phyloP scores from a whole-genome alignment of 805 yeast genomes.

The Candida stauntonica region DNA sequence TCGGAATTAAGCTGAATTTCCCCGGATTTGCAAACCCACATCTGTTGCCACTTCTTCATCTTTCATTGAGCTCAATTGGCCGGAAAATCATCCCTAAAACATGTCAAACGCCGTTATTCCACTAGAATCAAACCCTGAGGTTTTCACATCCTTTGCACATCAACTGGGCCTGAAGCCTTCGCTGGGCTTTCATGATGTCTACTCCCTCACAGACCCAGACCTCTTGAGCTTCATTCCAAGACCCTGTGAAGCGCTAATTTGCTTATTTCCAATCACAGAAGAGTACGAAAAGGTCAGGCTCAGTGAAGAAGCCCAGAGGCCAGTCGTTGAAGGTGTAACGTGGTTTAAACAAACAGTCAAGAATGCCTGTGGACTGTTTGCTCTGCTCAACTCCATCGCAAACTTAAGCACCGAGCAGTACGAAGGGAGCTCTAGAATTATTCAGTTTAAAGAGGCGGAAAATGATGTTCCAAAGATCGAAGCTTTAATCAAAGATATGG shows the following conservation, averaged over 20 bases:
- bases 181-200: conserved; percentile 72
- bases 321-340: conserved; percentile 29
- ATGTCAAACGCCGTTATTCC: conserved; percentile 57
- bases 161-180: conserved; percentile 61
- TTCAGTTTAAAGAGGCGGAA: conserved; percentile 14
- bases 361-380: conserved; percentile 93
- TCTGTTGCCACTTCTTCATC: background rate
- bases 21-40: background rate
- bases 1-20: too few relatives aligned
- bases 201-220: conserved; percentile 81
- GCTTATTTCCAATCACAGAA: conserved; percentile 76
- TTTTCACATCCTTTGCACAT: conserved; percentile 66
- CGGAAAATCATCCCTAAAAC: too few relatives aligned
- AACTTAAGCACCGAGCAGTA: conserved; percentile 32
- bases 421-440: conserved; percentile 12
- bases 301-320: conserved; percentile 32
- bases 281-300: conserved; percentile 50
- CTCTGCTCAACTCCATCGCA: conserved; percentile 62
- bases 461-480: conserved; percentile 27
- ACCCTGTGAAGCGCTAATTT: conserved; percentile 70
- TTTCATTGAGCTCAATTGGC: background rate
- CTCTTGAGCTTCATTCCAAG: conserved; percentile 74
- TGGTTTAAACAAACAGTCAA: conserved; percentile 86
- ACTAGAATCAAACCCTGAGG: conserved; percentile 83
- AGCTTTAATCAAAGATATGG: conserved; percentile 43